Base-by-base conservation (phyloP, 768 basidiomycete genomes). In the Pseudohyphozyma bogoriensis region DNA sequence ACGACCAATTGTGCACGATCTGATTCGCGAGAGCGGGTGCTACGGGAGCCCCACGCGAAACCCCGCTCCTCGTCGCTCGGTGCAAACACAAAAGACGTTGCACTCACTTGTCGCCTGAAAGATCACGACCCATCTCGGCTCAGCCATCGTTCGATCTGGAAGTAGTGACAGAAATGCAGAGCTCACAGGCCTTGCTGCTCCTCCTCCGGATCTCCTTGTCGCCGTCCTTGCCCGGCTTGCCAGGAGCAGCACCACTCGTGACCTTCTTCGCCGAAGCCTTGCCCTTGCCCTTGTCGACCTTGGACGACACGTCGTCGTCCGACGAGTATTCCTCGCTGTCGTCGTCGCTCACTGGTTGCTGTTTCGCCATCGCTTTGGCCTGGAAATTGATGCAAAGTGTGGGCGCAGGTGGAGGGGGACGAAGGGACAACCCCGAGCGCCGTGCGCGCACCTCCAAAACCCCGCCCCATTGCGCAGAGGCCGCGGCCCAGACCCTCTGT, bases 171-270 rank as follows among this genome's bases (percentile, higher is more conserved):
- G 37, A 32, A 20, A 37, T 37, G 49, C 46, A 44, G 36, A 28
- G 75, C 80, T 76, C 67, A 88, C 87, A 65, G 12, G 64, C 64
- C 20, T 65, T 65, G 11, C 24, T 37, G 24, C 52, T 58, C 47
- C 64, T 55, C 33, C 56, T 35, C 39, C 56, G 55, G 36, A 39
- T 18, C 10, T 49, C 37, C 46, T 47, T 40, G 39, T 58, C 56
- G 37, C 45, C 28, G 13, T n/a, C 42, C 50, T 44, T 51, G 22
- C 35, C 12, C 39, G 24, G n/a, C n/a, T n/a, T n/a, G n/a, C n/a
- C n/a, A n/a, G n/a, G n/a, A n/a, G n/a, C n/a, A n/a, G n/a, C n/a
- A n/a, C n/a, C n/a, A n/a, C n/a, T n/a, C n/a, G n/a, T n/a, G n/a
- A n/a, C 20, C 28, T 12, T 5, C 33, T 12, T 24, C 45, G 42